These are phyloP conservation scores for Malbranchea cinnamomea DNA, from an alignment of 2,329 filamentous ascomycete genomes.

Conservation along the genomic window DNA sequence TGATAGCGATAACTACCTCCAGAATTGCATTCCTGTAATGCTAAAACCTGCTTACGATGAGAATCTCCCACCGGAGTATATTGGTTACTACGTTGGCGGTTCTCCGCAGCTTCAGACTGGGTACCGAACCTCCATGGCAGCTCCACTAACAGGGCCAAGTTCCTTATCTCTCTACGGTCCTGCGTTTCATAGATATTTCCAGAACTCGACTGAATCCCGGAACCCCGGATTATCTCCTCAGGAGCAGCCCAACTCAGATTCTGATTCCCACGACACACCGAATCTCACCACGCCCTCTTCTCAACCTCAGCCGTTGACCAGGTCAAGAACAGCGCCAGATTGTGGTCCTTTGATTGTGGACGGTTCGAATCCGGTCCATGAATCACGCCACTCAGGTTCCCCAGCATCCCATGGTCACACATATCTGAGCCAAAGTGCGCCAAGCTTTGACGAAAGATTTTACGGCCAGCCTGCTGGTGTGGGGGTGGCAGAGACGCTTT, in stretches of 20 bases:
- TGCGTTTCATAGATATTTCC: constrained; percentile 20
- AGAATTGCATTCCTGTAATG: constrained; percentile 21
- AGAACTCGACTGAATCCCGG: constrained; percentile 21
- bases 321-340: constrained; percentile 12
- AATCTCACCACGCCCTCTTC: constrained; percentile 1
- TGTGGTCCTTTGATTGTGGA: constrained; percentile 33
- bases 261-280: constrained; percentile 11
- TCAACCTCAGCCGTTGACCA: constrained; percentile 2
- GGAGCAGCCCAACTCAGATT: constrained; percentile 10
- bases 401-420: too few relatives aligned
- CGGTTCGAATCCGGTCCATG: constrained; percentile 28
- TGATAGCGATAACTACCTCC: constrained; percentile 20
- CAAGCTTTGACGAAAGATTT: constrained; percentile 25
- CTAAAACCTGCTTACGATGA: constrained; percentile 24
- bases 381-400: constrained; percentile 20
- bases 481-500: constrained; percentile 25
- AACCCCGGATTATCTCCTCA: constrained; percentile 11
- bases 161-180: constrained; percentile 24
- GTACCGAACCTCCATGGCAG: constrained; percentile 23
- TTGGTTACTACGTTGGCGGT: constrained; percentile 32
- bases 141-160: too few relatives aligned
- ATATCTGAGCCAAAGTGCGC: constrained; percentile 27
- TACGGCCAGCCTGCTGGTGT: constrained; percentile 23
- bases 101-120: constrained; percentile 28
- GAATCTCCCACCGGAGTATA: constrained; percentile 26